Evolutionary conservation across 768 basidiomycete species (phyloP).

Genomic region (Hemileccinum rubropunctum): DNA sequence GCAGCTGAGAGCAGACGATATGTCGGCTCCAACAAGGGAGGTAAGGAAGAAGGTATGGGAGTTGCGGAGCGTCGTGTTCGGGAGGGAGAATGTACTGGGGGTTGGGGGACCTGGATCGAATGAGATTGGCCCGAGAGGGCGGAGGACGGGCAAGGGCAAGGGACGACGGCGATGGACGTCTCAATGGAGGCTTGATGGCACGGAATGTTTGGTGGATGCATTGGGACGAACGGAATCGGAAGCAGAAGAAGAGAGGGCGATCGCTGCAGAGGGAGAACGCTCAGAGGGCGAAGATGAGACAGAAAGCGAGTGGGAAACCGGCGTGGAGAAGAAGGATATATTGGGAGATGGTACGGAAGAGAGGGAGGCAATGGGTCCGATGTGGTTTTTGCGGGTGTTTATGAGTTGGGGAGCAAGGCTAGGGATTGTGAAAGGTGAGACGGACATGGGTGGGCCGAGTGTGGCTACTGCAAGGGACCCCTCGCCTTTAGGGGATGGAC

Average conservation of each 20-base stretch:
- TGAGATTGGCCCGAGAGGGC: constrained; percentile 39
- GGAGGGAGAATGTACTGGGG: constrained; percentile 47
- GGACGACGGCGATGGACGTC: constrained; percentile 37
- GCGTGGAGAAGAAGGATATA: constrained; percentile 12
- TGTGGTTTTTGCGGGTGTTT: constrained; percentile 76
- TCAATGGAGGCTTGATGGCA: constrained; percentile 70
- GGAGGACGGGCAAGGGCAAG: constrained; percentile 44
- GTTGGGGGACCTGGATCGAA: constrained; percentile 34
- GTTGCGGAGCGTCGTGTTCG: constrained; percentile 67
- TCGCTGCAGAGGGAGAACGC: constrained; percentile 28
- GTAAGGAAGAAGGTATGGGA: constrained; percentile 62
- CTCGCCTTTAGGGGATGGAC: constrained; percentile 12
- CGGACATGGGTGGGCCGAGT: constrained; percentile 16
- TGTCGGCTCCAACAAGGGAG: constrained; percentile 64
- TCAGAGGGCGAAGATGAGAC: constrained; percentile 29
- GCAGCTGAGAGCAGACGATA: constrained; percentile 61
- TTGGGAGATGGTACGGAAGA: constrained; percentile 23
- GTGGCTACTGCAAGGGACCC: constrained; percentile 16
- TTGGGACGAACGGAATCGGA: constrained; percentile 74
- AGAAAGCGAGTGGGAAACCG: constrained; percentile 28
- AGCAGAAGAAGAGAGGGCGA: constrained; percentile 63
- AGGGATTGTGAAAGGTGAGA: constrained; percentile 38
- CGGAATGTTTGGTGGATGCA: constrained; percentile 59
- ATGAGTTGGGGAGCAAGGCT: constrained; percentile 73
- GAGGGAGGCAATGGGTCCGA: constrained; percentile 60